These are phyloP conservation scores for Pseudogymnoascus sp. DNA, from an alignment of 2,329 filamentous ascomycete genomes.

Conservation along the genomic window DNA sequence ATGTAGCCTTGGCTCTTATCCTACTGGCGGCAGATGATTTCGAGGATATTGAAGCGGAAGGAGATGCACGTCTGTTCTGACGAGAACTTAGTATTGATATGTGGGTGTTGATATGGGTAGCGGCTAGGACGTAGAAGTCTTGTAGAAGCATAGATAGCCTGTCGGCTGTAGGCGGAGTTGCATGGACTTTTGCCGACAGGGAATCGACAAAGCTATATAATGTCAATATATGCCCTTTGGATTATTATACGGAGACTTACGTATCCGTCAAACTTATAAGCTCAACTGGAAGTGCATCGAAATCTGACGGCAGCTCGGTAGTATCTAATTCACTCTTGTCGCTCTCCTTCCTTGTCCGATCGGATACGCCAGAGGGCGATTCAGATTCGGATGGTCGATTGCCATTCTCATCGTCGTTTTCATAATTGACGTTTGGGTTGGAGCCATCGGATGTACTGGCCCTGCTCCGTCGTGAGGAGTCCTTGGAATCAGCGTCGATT, in stretches of 20 bases:
- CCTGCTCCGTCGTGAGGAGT: slow-evolving; percentile 18
- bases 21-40: slow-evolving; percentile 48
- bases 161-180: slow-evolving; percentile 74
- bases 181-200: slow-evolving; percentile 76
- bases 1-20: slow-evolving; percentile 46
- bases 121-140: slow-evolving; percentile 80
- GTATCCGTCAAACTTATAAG: slow-evolving; percentile 82
- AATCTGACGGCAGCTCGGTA: slow-evolving; percentile 37
- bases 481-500: slow-evolving; percentile 23
- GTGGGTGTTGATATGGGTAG: slow-evolving; percentile 77
- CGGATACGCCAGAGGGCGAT: slow-evolving; percentile 14
- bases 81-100: slow-evolving; percentile 70
- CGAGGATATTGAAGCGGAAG: slow-evolving; percentile 45
- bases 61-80: slow-evolving; percentile 59
- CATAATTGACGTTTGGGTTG: not conserved
- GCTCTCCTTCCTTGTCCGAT: slow-evolving; percentile 23
- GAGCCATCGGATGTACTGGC: slow-evolving; percentile 23
- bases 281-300: slow-evolving; percentile 90
- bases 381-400: not conserved
- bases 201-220: slow-evolving; percentile 75
- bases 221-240: slow-evolving; percentile 14
- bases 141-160: slow-evolving; percentile 82
- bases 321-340: slow-evolving; percentile 18
- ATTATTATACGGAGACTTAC: slow-evolving; percentile 35
- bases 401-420: not conserved